A percentile compares a stretch with the other conserved stretches of the same genome.
phyloP scores from a whole-genome alignment of 495 filamentous ascomycete species.

The Xylaria curta region DNA sequence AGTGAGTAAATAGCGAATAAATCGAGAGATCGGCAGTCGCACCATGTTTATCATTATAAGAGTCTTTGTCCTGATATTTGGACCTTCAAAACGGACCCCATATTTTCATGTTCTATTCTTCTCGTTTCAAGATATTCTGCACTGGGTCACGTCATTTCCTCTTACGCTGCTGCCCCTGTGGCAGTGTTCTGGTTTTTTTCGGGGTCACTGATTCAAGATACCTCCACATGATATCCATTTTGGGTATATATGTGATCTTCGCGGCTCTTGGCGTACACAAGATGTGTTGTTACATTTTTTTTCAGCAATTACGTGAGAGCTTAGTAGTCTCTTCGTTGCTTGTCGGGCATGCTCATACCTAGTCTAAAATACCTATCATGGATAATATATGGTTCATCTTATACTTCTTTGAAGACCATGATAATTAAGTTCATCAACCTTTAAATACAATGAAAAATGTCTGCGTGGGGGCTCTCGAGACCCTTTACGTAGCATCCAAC shows the following conservation, averaged over 20 bases:
- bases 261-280: background rate
- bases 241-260: background rate
- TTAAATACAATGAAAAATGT: background rate
- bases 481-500: background rate
- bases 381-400: background rate
- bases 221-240: constrained; percentile 1
- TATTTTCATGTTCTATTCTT: constrained; percentile 3
- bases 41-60: constrained; percentile 18
- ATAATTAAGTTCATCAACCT: background rate
- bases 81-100: constrained; percentile 5
- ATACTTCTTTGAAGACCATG: background rate
- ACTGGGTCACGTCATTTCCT: constrained; percentile 9
- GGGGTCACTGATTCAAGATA: background rate
- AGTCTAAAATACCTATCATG: background rate
- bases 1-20: background rate
- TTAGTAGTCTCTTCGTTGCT: background rate
- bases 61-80: constrained; percentile 6
- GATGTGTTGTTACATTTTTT: background rate
- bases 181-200: constrained; percentile 1
- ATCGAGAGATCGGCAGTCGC: constrained; percentile 17
- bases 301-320: background rate
- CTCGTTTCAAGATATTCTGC: constrained; percentile 14
- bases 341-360: background rate
- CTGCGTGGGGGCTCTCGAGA: background rate
- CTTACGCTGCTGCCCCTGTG: background rate